A percentile compares a stretch with the other conserved stretches of the same genome.
phyloP scores from a whole-genome alignment of 2,329 filamentous ascomycete species.

The Pleomassaria siparia region DNA sequence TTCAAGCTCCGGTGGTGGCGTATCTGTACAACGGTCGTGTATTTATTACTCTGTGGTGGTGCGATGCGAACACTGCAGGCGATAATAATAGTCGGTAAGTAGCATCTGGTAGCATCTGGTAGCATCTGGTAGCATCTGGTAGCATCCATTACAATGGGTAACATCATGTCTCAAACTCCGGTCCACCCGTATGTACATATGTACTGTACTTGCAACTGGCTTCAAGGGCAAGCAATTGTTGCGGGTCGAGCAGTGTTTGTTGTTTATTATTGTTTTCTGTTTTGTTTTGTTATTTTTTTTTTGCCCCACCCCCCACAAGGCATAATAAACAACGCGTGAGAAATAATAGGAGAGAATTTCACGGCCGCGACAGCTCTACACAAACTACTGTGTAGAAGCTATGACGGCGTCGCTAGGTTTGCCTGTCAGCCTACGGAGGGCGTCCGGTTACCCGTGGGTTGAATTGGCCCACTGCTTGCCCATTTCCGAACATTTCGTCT shows the following conservation, averaged over 20 bases:
- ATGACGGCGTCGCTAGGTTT: conserved; percentile 29
- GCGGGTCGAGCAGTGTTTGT: conserved; percentile 20
- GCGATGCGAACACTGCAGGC: conserved; percentile 20
- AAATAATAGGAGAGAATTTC: conserved; percentile 41
- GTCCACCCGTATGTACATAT: conserved; percentile 21
- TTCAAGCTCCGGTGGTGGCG: conserved; percentile 16
- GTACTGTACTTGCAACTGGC: conserved; percentile 12
- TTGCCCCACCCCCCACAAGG: too few species aligned
- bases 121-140: too few species aligned
- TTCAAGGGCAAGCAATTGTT: conserved; percentile 2
- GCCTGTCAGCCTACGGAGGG: conserved; percentile 16
- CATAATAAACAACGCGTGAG: conserved; percentile 43
- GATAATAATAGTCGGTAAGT: conserved; percentile 5
- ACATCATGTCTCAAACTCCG: too few species aligned
- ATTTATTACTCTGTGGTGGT: conserved; percentile 20
- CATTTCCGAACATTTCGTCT: conserved; percentile 9
- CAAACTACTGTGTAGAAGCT: too few species aligned
- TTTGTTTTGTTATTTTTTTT: too few species aligned
- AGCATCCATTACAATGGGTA: too few species aligned
- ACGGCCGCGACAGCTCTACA: conserved; percentile 24
- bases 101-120: too few species aligned
- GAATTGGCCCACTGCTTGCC: conserved; percentile 19
- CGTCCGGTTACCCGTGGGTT: conserved; percentile 8
- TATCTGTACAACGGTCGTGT: conserved; percentile 24
- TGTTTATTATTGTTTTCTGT: too few species aligned